Evolutionary conservation across 257 asterid species (phyloP).

Genomic region (Thymus mandschuricus): DNA sequence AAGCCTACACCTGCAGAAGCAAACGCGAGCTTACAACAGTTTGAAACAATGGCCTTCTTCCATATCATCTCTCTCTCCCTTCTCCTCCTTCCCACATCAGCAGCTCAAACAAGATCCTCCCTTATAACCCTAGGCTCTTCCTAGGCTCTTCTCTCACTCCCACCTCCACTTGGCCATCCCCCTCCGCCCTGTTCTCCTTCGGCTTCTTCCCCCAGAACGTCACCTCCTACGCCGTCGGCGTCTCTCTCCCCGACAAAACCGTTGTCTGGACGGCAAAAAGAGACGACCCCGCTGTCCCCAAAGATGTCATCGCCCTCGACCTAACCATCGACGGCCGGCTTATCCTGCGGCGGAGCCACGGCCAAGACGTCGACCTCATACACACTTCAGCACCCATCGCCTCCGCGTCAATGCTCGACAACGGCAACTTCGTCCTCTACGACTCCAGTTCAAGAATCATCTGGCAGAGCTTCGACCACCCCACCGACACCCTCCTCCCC

Average conservation of each 20-base stretch:
- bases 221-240: slow-evolving; percentile 30
- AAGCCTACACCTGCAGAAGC: no score
- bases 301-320: slow-evolving; percentile 24
- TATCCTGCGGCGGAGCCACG: slow-evolving; percentile 30
- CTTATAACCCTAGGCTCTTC: slow-evolving; percentile 45
- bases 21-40: no score
- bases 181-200: slow-evolving; percentile 40
- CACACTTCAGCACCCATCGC: not conserved
- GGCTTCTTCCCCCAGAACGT: slow-evolving; percentile 38
- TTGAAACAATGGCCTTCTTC: no score
- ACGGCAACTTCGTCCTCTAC: slow-evolving; percentile 57
- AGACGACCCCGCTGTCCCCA: slow-evolving; percentile 26
- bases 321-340: slow-evolving; percentile 47
- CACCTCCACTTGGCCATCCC: slow-evolving; percentile 38
- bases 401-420: slow-evolving; percentile 50
- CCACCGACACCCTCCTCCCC: slow-evolving; percentile 40
- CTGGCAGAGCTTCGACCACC: slow-evolving; percentile 42
- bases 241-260: slow-evolving; percentile 29
- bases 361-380: slow-evolving; percentile 3
- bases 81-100: slow-evolving; percentile 26
- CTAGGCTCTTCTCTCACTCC: slow-evolving; percentile 52
- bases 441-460: slow-evolving; percentile 13
- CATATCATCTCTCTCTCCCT: not conserved
- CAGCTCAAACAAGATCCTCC: slow-evolving; percentile 36
- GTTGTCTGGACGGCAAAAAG: slow-evolving; percentile 41